Evolutionary conservation across 2,329 filamentous ascomycete species (phyloP).

Genomic region (Arachnomyces sp.): DNA sequence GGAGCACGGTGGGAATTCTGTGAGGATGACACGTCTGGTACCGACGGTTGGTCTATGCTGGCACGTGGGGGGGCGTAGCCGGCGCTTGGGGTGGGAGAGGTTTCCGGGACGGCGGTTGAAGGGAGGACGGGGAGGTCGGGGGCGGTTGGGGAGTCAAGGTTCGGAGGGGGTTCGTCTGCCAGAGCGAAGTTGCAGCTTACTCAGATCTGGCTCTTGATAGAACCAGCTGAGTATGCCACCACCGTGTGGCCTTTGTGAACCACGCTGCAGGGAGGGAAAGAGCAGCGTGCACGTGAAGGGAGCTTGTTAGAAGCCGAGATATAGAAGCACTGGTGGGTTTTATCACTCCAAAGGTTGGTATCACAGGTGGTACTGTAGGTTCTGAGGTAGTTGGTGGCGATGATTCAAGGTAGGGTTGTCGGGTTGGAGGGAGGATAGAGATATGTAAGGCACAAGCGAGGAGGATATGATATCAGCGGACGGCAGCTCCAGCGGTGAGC

Average conservation of each 20-base stretch:
- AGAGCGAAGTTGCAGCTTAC: conserved; percentile 54
- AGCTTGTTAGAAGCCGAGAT: conserved; percentile 3
- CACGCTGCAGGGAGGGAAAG: conserved; percentile 10
- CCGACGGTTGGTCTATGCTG: conserved; percentile 4
- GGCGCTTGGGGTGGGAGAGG: neutral
- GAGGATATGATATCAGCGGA: neutral
- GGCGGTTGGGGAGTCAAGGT: conserved; percentile 52
- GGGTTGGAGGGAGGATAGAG: neutral
- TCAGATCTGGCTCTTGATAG: conserved; percentile 34
- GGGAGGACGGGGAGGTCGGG: conserved; percentile 58
- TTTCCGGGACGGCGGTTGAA: conserved; percentile 36
- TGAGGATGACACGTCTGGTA: conserved; percentile 4
- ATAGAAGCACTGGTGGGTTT: too few species aligned
- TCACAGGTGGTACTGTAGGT: too few species aligned
- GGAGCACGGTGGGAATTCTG: conserved; percentile 10
- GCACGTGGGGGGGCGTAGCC: too few species aligned
- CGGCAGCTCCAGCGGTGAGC: too few species aligned
- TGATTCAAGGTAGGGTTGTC: conserved; percentile 3
- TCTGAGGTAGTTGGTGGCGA: too few species aligned
- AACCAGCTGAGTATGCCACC: conserved; percentile 38
- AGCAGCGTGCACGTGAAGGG: neutral
- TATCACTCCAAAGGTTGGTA: too few species aligned
- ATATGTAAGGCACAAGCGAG: neutral
- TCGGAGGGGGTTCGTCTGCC: conserved; percentile 58
- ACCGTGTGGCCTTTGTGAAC: conserved; percentile 23